Conservation (phyloP, 2,329 filamentous ascomycete species). For the Massarina eburnea region DNA sequence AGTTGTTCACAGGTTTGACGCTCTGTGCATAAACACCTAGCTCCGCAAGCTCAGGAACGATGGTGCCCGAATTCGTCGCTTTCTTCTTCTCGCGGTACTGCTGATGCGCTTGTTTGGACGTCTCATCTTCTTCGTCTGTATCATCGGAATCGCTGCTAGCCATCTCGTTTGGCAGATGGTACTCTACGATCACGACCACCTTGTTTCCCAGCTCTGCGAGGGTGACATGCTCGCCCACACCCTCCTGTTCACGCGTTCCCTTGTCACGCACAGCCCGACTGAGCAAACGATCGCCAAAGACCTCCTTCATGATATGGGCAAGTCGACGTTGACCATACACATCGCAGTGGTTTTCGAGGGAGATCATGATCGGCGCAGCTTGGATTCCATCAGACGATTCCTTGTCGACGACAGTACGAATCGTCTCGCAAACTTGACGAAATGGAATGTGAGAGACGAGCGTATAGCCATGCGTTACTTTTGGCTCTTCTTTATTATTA, state of each 20-base stretch:
- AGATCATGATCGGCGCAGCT: conserved; percentile 63
- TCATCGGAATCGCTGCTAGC: conserved; percentile 42
- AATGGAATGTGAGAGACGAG: conserved; percentile 67
- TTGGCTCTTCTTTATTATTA: conserved; percentile 63
- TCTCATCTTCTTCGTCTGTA: conserved; percentile 46
- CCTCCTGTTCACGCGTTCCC: conserved; percentile 58
- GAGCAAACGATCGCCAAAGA: conserved; percentile 63
- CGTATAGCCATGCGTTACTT: conserved; percentile 67
- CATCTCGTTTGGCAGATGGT: conserved; percentile 59
- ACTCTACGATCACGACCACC: conserved; percentile 69
- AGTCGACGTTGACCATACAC: conserved; percentile 62
- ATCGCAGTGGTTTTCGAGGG: conserved; percentile 68
- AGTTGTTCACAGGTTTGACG: conserved; percentile 66
- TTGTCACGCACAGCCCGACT: conserved; percentile 59
- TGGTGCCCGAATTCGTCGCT: conserved; percentile 45
- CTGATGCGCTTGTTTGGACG: conserved; percentile 52
- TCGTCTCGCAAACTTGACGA: conserved; percentile 65
- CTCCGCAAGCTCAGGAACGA: conserved; percentile 66
- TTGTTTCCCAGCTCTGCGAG: conserved; percentile 63
- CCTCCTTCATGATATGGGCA: conserved; percentile 65
- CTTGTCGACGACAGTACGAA: conserved; percentile 62
- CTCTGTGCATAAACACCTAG: conserved; percentile 71
- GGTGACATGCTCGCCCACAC: conserved; percentile 55
- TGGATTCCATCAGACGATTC: conserved; percentile 54
- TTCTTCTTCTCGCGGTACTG: conserved; percentile 59